These are phyloP conservation scores for Herpotrichia juniperi DNA, from an alignment of 2,329 filamentous ascomycete genomes.

Conservation along the genomic window DNA sequence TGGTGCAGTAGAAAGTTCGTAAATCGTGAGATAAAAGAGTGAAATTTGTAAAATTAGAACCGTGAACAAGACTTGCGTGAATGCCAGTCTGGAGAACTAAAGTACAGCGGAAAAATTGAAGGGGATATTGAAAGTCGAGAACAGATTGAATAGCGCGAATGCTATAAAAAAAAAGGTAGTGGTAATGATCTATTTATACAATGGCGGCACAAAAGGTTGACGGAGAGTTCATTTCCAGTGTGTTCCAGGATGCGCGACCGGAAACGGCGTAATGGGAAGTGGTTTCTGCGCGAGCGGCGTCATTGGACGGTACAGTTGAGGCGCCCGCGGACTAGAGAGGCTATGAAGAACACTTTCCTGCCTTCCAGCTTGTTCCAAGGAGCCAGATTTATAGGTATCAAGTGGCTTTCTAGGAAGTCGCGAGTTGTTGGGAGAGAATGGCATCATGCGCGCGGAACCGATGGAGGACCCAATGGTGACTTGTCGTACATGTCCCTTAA, in stretches of 20 bases:
- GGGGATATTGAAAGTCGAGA: too few species aligned
- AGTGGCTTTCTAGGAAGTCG: slow-evolving; percentile 19
- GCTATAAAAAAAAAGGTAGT: too few species aligned
- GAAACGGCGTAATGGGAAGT: slow-evolving; percentile 40
- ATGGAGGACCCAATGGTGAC: slow-evolving; percentile 7
- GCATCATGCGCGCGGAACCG: slow-evolving; percentile 24
- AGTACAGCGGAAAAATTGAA: too few species aligned
- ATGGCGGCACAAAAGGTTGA: too few species aligned
- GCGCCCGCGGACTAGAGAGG: not conserved
- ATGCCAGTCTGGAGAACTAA: too few species aligned
- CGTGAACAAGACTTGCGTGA: too few species aligned
- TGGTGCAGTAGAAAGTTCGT: too few species aligned
- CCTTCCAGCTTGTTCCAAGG: slow-evolving; percentile 6
- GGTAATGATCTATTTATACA: too few species aligned
- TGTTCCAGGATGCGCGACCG: slow-evolving; percentile 18
- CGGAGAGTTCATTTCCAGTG: too few species aligned
- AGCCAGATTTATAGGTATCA: slow-evolving; percentile 13
- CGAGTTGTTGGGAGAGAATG: slow-evolving; percentile 20
- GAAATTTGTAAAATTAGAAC: too few species aligned
- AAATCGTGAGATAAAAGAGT: too few species aligned
- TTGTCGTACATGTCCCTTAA: slow-evolving; percentile 9
- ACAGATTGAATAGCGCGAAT: too few species aligned
- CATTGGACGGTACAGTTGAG: slow-evolving; percentile 7
- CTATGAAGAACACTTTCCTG: not conserved
- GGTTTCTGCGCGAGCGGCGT: slow-evolving; percentile 29